A percentile compares a stretch with the other conserved stretches of the same genome.
phyloP scores from a whole-genome alignment of 2,329 filamentous ascomycete species.

The Chrysoporthe cubensis region DNA sequence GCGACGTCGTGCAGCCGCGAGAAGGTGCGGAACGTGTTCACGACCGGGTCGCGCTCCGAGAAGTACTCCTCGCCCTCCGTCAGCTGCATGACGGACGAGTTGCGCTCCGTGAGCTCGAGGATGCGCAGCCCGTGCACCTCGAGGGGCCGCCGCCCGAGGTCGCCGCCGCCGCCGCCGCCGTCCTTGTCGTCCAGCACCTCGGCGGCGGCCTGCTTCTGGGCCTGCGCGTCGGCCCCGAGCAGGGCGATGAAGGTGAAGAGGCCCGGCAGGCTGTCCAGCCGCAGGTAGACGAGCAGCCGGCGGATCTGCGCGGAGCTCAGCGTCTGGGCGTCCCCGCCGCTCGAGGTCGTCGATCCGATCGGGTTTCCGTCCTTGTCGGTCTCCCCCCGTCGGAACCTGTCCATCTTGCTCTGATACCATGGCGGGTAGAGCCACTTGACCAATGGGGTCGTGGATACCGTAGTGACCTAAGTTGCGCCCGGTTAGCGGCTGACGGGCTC shows the following conservation, averaged over 20 bases:
- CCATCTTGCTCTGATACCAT: slow-evolving; percentile 57
- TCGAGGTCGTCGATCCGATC: slow-evolving; percentile 39
- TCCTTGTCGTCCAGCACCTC: neutral
- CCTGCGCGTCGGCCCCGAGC: slow-evolving; percentile 53
- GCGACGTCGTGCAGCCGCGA: slow-evolving; percentile 82
- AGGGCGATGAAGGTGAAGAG: slow-evolving; percentile 83
- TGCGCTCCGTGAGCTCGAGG: slow-evolving; percentile 85
- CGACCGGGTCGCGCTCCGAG: slow-evolving; percentile 73
- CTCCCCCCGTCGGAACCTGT: slow-evolving; percentile 73
- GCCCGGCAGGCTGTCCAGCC: slow-evolving; percentile 81
- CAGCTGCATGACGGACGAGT: slow-evolving; percentile 93
- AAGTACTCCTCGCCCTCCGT: slow-evolving; percentile 77
- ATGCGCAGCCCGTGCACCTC: slow-evolving; percentile 85
- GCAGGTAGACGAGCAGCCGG: slow-evolving; percentile 77
- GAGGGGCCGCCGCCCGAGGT: slow-evolving; percentile 51
- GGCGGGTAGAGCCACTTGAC: slow-evolving; percentile 75
- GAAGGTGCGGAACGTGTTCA: slow-evolving; percentile 90
- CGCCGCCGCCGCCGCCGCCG: slow-evolving; percentile 32
- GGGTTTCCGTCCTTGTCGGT: slow-evolving; percentile 76
- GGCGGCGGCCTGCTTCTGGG: slow-evolving; percentile 27
- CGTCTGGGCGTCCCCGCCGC: slow-evolving; percentile 36
- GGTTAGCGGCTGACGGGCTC: neutral
- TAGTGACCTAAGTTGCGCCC: slow-evolving; percentile 61
- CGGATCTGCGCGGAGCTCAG: slow-evolving; percentile 51
- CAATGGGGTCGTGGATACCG: slow-evolving; percentile 80